Percentiles rank a stretch among this genome's conserved stretches.
Conservation (phyloP, 768 basidiomycete genomes). For the Pleurotus salmoneostramineus region DNA sequence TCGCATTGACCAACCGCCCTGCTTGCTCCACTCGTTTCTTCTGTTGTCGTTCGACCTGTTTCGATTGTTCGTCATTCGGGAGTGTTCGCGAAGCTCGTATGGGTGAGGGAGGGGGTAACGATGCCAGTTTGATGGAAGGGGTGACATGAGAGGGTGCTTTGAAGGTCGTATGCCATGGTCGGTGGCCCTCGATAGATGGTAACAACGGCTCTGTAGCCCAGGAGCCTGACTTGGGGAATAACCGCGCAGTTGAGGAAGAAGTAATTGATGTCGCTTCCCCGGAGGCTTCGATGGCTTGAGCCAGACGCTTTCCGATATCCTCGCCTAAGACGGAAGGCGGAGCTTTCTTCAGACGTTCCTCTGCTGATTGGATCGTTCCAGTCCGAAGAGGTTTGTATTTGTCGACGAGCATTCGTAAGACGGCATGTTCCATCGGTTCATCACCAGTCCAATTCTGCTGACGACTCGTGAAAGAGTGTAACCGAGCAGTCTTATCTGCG, state of each 20-base stretch:
- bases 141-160: constrained; percentile 52
- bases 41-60: constrained; percentile 43
- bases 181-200: constrained; percentile 50
- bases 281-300: constrained; percentile 3
- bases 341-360: constrained; percentile 57
- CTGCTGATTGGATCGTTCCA: constrained; percentile 54
- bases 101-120: constrained; percentile 27
- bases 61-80: constrained; percentile 28
- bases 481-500: constrained; percentile 12
- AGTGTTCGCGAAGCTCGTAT: constrained; percentile 14
- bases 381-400: constrained; percentile 80
- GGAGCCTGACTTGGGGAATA: constrained; percentile 24
- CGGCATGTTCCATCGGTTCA: constrained; percentile 63
- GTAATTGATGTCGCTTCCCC: not conserved
- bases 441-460: constrained; percentile 78
- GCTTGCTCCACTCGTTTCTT: constrained; percentile 49
- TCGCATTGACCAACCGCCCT: constrained; percentile 56
- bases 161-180: constrained; percentile 71
- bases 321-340: constrained; percentile 32
- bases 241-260: not conserved
- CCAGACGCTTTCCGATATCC: not conserved
- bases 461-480: constrained; percentile 34
- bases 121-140: constrained; percentile 50
- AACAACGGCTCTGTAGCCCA: constrained; percentile 52
- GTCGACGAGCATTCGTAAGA: constrained; percentile 83